Evolutionary conservation across 208 protist species (phyloP).

Genomic region (Leishmania aethiopica): DNA sequence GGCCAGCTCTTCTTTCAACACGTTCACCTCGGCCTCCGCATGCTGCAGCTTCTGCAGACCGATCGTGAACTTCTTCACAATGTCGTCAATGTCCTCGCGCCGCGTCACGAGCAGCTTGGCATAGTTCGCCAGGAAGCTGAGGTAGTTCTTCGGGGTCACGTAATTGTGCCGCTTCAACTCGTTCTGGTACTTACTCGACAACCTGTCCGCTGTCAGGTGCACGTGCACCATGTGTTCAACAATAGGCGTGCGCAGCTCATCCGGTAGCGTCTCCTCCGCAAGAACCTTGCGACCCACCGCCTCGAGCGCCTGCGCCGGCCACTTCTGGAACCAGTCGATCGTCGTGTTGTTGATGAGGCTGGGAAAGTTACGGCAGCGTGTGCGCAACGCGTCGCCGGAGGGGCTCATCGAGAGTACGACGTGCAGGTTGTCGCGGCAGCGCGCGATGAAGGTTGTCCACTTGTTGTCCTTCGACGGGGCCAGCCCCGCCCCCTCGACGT

Average conservation of each 20-base stretch:
- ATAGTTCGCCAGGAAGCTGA: constrained; percentile 98
- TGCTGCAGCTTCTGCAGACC: constrained; percentile 97
- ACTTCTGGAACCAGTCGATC: constrained; percentile 99
- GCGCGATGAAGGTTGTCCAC: constrained; percentile 97
- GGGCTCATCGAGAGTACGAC: constrained; percentile 99
- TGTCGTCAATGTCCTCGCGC: constrained; percentile 93
- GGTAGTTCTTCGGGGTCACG: constrained; percentile 99
- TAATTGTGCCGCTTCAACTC: constrained; percentile 97
- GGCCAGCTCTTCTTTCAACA: constrained; percentile 94
- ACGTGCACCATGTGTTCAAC: constrained; percentile 97
- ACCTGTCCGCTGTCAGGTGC: constrained; percentile 91
- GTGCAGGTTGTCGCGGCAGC: constrained; percentile 98
- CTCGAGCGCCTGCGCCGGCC: constrained; percentile 96
- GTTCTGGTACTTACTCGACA: constrained; percentile 88
- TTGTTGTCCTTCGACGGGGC: constrained; percentile 96
- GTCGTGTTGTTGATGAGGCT: constrained; percentile 98
- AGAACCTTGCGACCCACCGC: constrained; percentile 92
- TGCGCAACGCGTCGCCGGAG: constrained; percentile 95
- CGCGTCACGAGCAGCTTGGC: constrained; percentile 92
- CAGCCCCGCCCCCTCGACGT: constrained; percentile 85
- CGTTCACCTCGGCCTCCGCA: constrained; percentile 96
- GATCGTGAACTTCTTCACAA: constrained; percentile 95
- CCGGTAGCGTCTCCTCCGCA: constrained; percentile 88
- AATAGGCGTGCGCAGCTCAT: constrained; percentile 84
- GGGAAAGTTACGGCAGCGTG: constrained; percentile 98